Conservation (phyloP, 352 stramenopile species). For the Hyaloperonospora arabidopsidis region DNA sequence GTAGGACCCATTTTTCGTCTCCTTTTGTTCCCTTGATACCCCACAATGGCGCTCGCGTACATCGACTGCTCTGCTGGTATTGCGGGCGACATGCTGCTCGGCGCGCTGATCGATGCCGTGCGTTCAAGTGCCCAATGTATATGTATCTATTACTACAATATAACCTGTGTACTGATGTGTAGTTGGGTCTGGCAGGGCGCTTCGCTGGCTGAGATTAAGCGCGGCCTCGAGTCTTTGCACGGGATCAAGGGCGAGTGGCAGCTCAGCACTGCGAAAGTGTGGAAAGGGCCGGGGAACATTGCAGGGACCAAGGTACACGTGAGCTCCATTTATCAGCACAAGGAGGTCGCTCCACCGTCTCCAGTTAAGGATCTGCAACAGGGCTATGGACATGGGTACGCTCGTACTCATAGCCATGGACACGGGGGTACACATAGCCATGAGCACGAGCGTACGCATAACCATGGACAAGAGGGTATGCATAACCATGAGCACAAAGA, state of each 20-base stretch:
- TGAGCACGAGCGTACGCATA: neutral
- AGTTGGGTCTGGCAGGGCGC: slow-evolving; percentile 39
- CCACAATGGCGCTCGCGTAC: slow-evolving; percentile 34
- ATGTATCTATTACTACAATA: neutral
- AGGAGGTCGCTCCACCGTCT: slow-evolving; percentile 31
- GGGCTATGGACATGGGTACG: slow-evolving; percentile 8
- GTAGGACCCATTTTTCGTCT: too few species aligned
- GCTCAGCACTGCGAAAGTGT: slow-evolving; percentile 57
- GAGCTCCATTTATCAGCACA: slow-evolving; percentile 79
- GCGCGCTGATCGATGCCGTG: slow-evolving; percentile 82
- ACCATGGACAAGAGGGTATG: neutral
- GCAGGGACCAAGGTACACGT: slow-evolving; percentile 86
- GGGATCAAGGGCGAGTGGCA: slow-evolving; percentile 83
- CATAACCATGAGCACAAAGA: neutral
- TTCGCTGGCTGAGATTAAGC: slow-evolving; percentile 45
- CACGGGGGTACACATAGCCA: slow-evolving; percentile 4
- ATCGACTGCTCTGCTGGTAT: slow-evolving; percentile 88
- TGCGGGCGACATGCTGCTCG: slow-evolving; percentile 88
- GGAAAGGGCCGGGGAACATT: slow-evolving; percentile 85
- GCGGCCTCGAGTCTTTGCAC: slow-evolving; percentile 45
- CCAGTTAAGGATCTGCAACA: slow-evolving; percentile 10
- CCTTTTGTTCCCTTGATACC: neutral
- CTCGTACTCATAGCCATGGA: slow-evolving; percentile 18
- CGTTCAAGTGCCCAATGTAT: slow-evolving; percentile 6
- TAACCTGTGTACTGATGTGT: too few species aligned